Evolutionary conservation across 495 filamentous ascomycete species (phyloP), one percentile per base, ranked within the genome.

Genomic region (Aspergillus haitiensis): DNA sequence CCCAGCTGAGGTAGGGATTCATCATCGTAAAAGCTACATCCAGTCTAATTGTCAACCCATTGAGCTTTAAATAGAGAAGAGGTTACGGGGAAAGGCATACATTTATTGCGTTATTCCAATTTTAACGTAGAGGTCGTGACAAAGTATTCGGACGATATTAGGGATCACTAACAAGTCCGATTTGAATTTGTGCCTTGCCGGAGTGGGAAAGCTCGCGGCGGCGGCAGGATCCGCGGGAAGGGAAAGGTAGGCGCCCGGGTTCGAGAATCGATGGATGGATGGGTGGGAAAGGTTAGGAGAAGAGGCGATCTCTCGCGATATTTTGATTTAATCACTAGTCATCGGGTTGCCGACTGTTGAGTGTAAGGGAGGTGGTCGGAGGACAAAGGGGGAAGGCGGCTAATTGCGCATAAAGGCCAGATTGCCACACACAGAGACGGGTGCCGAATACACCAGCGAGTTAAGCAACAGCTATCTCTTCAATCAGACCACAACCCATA

Each of bases 1-100:
- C 82, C 84, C 85, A 89, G 64, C 76, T 79, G 27, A 79, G 55
- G 65, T 76, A 80, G 9, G 77, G 75, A 54, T 78, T 80, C 77
- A 80, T 80, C 37, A 70, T 75, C 68, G 60, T 68, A 50, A 63
- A 52, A 59, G 37, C 63, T 68, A 52, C 33, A 21, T 10, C 16
- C 5, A 13, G 16, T 10, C 11, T 2, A 27, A 44, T 18, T 37
- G 56, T 68, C 35, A 68, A 62, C 46, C 44, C n/a, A 55, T 27
- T 7, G 45, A 21, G 10, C 3, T 21, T n/a, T 5, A 45, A 33
- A 11, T 5, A 49, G 15, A 11, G 9, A 12, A 50, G 2, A 16
- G 15, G 16, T 9, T n/a, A 47, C 2, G 34, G 46, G 15, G 6
- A 8, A 59, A 27, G 16, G 33, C 44, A 36, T 57, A 50, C 62